Evolutionary conservation across 352 stramenopile species (phyloP).

Genomic region (Pythium dissotocum): DNA sequence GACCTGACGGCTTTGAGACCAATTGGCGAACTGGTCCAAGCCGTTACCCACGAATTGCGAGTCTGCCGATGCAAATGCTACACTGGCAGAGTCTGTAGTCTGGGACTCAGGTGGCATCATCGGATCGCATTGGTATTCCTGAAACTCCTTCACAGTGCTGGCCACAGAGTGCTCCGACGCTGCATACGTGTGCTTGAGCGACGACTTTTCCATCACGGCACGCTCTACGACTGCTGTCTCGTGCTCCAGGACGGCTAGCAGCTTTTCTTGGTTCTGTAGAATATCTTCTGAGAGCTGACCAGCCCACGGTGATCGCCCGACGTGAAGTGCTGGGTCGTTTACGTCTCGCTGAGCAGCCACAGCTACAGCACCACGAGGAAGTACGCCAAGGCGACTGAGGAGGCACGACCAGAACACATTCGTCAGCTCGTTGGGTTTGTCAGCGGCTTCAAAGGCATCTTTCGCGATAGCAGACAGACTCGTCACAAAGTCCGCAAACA

Average conservation of each 20-base stretch:
- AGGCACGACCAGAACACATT: slow-evolving; percentile 62
- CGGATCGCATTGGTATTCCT: slow-evolving; percentile 68
- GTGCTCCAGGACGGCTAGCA: slow-evolving; percentile 74
- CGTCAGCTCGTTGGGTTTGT: slow-evolving; percentile 26
- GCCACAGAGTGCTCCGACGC: slow-evolving; percentile 28
- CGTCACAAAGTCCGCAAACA: slow-evolving; percentile 60
- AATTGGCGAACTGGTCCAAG: slow-evolving; percentile 43
- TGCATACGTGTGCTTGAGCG: slow-evolving; percentile 67
- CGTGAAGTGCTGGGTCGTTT: slow-evolving; percentile 12
- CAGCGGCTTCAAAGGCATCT: slow-evolving; percentile 37
- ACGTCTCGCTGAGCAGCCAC: background rate
- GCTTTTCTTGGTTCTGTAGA: slow-evolving; percentile 79
- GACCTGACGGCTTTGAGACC: slow-evolving; percentile 54
- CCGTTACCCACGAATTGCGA: slow-evolving; percentile 5
- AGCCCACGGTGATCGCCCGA: slow-evolving; percentile 40
- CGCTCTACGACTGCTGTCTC: slow-evolving; percentile 77
- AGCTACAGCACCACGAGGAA: background rate
- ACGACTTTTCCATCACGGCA: slow-evolving; percentile 80
- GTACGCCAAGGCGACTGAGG: slow-evolving; percentile 28
- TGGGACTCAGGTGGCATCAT: slow-evolving; percentile 43
- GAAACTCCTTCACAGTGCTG: slow-evolving; percentile 37
- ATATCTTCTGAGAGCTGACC: slow-evolving; percentile 77
- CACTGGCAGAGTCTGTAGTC: background rate
- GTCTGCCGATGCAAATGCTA: background rate
- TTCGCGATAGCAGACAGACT: slow-evolving; percentile 47